Evolutionary conservation across 352 stramenopile genomes (phyloP), one percentile per base, ranked within the genome.

Genomic region (Blastocystis hominis): DNA sequence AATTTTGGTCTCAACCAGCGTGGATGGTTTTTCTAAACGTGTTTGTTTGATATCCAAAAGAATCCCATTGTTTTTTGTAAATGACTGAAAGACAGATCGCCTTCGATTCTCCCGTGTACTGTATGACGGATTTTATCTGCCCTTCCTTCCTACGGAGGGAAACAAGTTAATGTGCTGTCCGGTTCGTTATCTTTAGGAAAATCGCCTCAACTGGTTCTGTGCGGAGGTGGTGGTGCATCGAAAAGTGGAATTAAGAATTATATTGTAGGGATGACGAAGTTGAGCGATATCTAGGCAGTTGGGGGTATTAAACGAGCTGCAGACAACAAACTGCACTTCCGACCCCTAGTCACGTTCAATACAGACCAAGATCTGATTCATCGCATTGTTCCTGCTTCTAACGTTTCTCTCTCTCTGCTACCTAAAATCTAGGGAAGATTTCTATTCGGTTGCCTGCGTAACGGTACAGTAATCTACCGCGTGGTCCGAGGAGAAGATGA

Each of bases 11-110:
- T 55, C 6, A 66, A 62, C 17, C 47, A 61, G 56, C 50, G 54
- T 20, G 50, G 72, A 15, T 84, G 72, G 72, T 84, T 84, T 66
- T 84, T 84, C 72, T 84, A 69, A 20, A 42, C 20, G 53, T 55
- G 72, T 84, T 69, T 42, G 40, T 34, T 30, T 59, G 50, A 59
- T 20, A 59, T 13, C 13, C 10, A 59, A n/a, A 59, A 13, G 38
- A 75, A 75, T 17, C 17, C 36, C 7, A 2, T 40, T 59, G n/a
- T 3, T 34, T 40, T 42, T 20, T 40, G 24, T 4, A 17, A 42
- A 84, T 84, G 72, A 84, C 46, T 63, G 56, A 64, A 54, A 15
- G 55, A 55, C 72, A 84, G 30, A 69, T 84, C 38, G 72, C 72
- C 17, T 66, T 84, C 62, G 38, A 50, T 50, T 59, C 53, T 44